Percentiles rank a stretch among this genome's conserved stretches.
Conservation (phyloP, 345 rosid species). For the Boechera retrofracta region DNA sequence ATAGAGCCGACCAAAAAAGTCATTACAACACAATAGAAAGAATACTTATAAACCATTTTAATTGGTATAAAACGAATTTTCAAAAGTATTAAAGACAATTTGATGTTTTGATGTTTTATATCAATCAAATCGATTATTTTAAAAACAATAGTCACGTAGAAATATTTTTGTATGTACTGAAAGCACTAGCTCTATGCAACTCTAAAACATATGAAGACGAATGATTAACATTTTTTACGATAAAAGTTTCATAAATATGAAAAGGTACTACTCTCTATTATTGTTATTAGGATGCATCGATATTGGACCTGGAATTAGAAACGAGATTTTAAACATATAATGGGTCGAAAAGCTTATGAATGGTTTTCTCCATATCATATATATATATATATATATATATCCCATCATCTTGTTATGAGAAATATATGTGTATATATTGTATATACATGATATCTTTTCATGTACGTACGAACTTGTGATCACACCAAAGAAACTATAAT, state of each 20-base stretch:
- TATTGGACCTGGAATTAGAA: not conserved
- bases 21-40: not conserved
- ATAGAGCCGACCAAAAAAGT: slow-evolving; percentile 34
- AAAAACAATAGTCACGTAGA: not conserved
- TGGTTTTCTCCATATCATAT: not conserved
- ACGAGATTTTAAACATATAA: not conserved
- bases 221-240: not conserved
- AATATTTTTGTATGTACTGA: not conserved
- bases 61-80: not conserved
- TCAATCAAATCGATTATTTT: not conserved
- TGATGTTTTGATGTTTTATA: not conserved
- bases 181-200: not conserved
- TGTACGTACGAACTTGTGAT: slow-evolving; percentile 1
- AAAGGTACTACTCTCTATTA: not conserved
- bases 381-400: too few relatives aligned
- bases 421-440: not conserved
- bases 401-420: not conserved
- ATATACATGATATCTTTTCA: not conserved
- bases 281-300: not conserved
- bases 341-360: not conserved
- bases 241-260: not conserved
- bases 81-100: not conserved
- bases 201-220: not conserved
- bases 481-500: slow-evolving; percentile 10
- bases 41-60: slow-evolving; percentile 5